phyloP scores from a whole-genome alignment of 331 rosid genomes.

The Malus hybrid region DNA sequence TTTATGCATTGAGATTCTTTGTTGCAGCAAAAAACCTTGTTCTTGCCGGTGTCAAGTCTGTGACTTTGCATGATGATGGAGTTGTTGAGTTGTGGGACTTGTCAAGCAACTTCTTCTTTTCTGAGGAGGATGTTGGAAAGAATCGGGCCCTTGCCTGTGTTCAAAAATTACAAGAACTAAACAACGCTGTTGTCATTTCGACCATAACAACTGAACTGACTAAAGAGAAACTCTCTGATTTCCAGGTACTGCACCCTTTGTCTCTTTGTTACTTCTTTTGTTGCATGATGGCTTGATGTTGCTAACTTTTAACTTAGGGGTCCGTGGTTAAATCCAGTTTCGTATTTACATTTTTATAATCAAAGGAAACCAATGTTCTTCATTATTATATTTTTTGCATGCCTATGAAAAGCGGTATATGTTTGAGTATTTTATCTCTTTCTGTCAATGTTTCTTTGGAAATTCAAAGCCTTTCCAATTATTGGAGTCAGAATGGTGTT shows the following conservation, averaged over 20 bases:
- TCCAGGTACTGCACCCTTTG: constrained; percentile 6
- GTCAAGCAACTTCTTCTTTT: constrained; percentile 17
- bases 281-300: neutral
- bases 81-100: constrained; percentile 18
- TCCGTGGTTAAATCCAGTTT: neutral
- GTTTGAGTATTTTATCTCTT: neutral
- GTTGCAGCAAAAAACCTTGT: constrained; percentile 49
- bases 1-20: neutral
- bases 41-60: constrained; percentile 56
- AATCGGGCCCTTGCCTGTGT: constrained; percentile 24
- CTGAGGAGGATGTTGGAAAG: constrained; percentile 21
- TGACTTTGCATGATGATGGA: constrained; percentile 47
- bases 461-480: neutral
- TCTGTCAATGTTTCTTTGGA: neutral
- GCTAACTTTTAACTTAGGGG: neutral
- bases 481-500: neutral
- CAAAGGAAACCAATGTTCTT: neutral
- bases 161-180: constrained; percentile 24
- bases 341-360: neutral
- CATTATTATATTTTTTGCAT: neutral
- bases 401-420: neutral
- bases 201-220: constrained; percentile 13
- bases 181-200: constrained; percentile 15
- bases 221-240: constrained; percentile 22
- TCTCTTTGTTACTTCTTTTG: neutral